Conservation (phyloP, 2,329 filamentous ascomycete species). For the Cladosporium sp. region DNA sequence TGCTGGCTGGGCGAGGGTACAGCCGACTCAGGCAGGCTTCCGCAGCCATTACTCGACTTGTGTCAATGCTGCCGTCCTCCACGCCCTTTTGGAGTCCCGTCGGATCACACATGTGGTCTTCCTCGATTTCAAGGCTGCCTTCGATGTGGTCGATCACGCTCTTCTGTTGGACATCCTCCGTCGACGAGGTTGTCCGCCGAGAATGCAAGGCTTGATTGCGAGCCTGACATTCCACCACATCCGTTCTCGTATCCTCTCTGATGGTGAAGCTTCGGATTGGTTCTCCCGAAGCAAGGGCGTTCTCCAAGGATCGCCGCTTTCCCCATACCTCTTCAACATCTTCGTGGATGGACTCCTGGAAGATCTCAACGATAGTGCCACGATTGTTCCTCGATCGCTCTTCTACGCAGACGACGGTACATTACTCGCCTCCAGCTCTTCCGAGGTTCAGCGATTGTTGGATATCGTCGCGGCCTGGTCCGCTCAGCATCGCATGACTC, state of each 20-base stretch:
- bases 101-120: background rate
- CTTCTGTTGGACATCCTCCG: background rate
- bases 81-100: background rate
- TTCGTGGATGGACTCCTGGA: background rate
- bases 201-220: background rate
- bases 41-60: background rate
- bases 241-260: background rate
- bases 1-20: background rate
- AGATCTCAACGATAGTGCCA: background rate
- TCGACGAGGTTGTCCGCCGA: background rate
- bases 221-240: background rate
- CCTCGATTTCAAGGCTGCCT: slow-evolving; percentile 2
- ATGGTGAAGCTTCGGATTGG: background rate
- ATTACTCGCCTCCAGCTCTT: background rate
- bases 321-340: slow-evolving; percentile 3
- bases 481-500: background rate
- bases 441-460: background rate
- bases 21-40: background rate
- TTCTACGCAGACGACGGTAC: slow-evolving; percentile 2
- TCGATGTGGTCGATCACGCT: slow-evolving; percentile 1
- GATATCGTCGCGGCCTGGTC: background rate
- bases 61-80: background rate
- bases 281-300: background rate
- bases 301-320: slow-evolving; percentile 2
- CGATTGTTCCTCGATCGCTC: background rate